Percentiles rank a stretch among this genome's conserved stretches.
Conservation (phyloP, 2,329 filamentous ascomycete genomes). For the Penicillium griseofulvum region DNA sequence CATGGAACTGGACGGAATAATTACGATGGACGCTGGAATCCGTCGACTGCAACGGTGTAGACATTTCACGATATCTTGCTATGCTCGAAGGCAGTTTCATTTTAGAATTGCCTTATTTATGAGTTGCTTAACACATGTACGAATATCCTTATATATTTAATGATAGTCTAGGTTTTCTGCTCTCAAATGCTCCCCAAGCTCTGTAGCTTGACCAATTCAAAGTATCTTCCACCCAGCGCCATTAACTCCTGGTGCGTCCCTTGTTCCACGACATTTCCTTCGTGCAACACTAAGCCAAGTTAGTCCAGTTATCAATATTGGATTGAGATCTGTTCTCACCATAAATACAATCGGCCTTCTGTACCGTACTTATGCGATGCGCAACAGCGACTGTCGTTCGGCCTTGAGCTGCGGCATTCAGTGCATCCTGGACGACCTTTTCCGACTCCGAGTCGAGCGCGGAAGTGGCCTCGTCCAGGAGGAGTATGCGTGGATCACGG, state of each 20-base stretch:
- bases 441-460: not conserved
- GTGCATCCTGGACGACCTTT: not conserved
- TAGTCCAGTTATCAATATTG: not conserved
- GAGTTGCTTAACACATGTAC: too few species aligned
- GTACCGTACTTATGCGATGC: slow-evolving; percentile 65
- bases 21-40: too few species aligned
- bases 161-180: too few species aligned
- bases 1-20: too few species aligned
- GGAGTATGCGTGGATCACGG: slow-evolving; percentile 78
- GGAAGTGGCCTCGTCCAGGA: slow-evolving; percentile 74
- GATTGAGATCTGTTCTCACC: not conserved
- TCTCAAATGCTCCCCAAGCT: not conserved
- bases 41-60: too few species aligned
- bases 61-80: too few species aligned
- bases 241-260: not conserved
- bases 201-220: not conserved
- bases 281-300: slow-evolving; percentile 49
- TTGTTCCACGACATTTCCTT: not conserved
- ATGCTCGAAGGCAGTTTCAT: too few species aligned
- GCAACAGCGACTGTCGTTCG: slow-evolving; percentile 61
- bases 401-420: not conserved
- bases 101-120: too few species aligned
- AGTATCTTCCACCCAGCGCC: not conserved
- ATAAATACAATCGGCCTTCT: not conserved
- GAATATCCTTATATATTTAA: too few species aligned